Evolutionary conservation across 495 filamentous ascomycete genomes (phyloP).

Genomic region (Monascus purpureus): DNA sequence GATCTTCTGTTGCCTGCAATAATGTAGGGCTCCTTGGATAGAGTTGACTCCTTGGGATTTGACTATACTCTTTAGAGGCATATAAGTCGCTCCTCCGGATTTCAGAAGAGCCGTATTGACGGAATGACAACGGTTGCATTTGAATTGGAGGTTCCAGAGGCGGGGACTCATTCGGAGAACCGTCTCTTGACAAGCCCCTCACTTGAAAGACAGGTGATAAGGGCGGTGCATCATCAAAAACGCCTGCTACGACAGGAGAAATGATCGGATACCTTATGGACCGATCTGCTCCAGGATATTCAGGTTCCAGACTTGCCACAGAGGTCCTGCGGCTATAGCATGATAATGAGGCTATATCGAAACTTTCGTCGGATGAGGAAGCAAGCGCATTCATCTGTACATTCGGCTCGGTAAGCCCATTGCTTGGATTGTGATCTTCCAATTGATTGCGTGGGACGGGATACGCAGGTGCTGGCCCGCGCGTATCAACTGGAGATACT

Average conservation of each 20-base stretch:
- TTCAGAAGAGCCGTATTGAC: conserved; percentile 6
- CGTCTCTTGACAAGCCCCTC: conserved; percentile 9
- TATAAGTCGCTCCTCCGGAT: too few relatives aligned
- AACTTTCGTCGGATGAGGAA: conserved; percentile 11
- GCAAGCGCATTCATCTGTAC: conserved; percentile 5
- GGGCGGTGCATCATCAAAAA: conserved; percentile 24
- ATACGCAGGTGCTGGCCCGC: not conserved
- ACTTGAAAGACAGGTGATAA: conserved; percentile 4
- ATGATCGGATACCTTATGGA: conserved; percentile 20
- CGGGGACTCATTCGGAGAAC: conserved; percentile 33
- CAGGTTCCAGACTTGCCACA: conserved; percentile 14
- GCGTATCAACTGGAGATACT: conserved; percentile 8
- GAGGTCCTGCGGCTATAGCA: conserved; percentile 24
- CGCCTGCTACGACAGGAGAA: conserved; percentile 24
- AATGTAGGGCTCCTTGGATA: conserved; percentile 12
- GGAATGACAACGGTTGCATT: conserved; percentile 18
- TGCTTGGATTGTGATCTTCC: not conserved
- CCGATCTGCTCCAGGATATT: conserved; percentile 1
- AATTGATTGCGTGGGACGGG: not conserved
- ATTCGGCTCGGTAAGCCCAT: not conserved
- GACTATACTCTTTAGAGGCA: too few relatives aligned
- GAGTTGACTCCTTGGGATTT: too few relatives aligned
- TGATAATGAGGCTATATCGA: conserved; percentile 20
- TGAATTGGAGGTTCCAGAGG: conserved; percentile 25
- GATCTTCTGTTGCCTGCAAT: conserved; percentile 20